Conservation (phyloP, 331 rosid species). For the Cydonia oblonga region DNA sequence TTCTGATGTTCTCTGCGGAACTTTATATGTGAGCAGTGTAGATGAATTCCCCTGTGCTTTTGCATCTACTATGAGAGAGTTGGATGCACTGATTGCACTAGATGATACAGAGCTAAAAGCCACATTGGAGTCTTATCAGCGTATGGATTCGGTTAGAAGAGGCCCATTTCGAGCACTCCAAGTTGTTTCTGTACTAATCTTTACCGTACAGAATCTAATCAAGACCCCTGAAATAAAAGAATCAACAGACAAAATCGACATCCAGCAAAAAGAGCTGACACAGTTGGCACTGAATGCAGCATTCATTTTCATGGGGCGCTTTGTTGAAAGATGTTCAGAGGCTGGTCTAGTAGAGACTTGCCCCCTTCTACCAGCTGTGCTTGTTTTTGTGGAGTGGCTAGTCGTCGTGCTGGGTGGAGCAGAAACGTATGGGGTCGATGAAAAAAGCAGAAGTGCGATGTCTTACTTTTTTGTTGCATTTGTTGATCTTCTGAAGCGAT, state of each 20-base stretch:
- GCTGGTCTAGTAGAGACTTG: slow-evolving; percentile 29
- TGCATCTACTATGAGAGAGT: slow-evolving; percentile 40
- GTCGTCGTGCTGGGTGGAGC: slow-evolving; percentile 27
- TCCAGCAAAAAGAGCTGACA: slow-evolving; percentile 20
- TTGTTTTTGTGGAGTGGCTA: slow-evolving; percentile 77
- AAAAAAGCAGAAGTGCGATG: slow-evolving; percentile 39
- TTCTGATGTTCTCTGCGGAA: slow-evolving; percentile 5
- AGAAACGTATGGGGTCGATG: slow-evolving; percentile 33
- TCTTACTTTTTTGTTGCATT: slow-evolving; percentile 56
- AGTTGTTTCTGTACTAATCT: slow-evolving; percentile 54
- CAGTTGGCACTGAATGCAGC: slow-evolving; percentile 56
- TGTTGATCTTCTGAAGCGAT: slow-evolving; percentile 33
- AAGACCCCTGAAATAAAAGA: slow-evolving; percentile 21
- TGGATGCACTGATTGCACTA: slow-evolving; percentile 61
- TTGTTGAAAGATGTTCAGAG: slow-evolving; percentile 56
- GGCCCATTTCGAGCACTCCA: slow-evolving; percentile 85
- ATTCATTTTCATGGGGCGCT: slow-evolving; percentile 67
- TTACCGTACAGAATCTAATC: slow-evolving; percentile 37
- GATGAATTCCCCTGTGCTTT: slow-evolving; percentile 59
- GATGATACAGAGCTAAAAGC: slow-evolving; percentile 44
- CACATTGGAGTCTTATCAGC: slow-evolving; percentile 56
- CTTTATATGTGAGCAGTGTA: slow-evolving; percentile 34
- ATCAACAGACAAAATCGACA: slow-evolving; percentile 26
- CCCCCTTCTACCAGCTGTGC: slow-evolving; percentile 75
- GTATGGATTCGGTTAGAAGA: slow-evolving; percentile 53